Evolutionary conservation across 2,329 filamentous ascomycete genomes (phyloP).

Genomic region (Penicillium sp.): DNA sequence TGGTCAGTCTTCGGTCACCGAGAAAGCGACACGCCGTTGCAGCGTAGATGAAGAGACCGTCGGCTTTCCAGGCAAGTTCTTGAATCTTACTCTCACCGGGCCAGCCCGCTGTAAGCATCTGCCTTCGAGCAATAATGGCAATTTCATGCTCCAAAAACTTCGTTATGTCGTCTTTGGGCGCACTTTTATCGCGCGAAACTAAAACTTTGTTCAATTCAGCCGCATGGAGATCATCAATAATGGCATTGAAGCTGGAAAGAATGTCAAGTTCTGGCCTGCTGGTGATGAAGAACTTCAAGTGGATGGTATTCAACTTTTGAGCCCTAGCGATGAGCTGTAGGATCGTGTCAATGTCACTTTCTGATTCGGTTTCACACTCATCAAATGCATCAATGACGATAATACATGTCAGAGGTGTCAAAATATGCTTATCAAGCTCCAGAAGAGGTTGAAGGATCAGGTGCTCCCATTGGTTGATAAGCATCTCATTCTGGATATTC

Average conservation of each 20-base stretch:
- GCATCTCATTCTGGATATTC: background rate
- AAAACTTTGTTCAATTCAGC: background rate
- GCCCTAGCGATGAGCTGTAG: background rate
- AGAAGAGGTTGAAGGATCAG: background rate
- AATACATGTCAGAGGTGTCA: background rate
- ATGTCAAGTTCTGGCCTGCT: background rate
- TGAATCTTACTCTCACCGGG: background rate
- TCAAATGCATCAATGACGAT: slow-evolving; percentile 24
- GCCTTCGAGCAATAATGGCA: background rate
- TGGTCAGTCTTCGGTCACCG: background rate
- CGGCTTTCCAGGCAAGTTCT: background rate
- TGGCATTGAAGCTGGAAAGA: background rate
- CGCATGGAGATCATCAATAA: background rate
- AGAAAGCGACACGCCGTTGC: background rate
- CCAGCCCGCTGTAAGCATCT: background rate
- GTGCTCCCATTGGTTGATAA: background rate
- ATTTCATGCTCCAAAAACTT: background rate
- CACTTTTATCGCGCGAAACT: background rate
- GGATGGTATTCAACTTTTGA: background rate
- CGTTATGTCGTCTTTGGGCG: background rate
- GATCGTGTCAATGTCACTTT: background rate
- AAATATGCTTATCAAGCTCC: background rate
- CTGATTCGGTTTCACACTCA: slow-evolving; percentile 16
- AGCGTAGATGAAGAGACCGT: background rate
- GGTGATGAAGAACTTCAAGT: slow-evolving; percentile 23